Evolutionary conservation across 2,329 filamentous ascomycete species (phyloP).

Genomic region (Verticillium tricorpus): DNA sequence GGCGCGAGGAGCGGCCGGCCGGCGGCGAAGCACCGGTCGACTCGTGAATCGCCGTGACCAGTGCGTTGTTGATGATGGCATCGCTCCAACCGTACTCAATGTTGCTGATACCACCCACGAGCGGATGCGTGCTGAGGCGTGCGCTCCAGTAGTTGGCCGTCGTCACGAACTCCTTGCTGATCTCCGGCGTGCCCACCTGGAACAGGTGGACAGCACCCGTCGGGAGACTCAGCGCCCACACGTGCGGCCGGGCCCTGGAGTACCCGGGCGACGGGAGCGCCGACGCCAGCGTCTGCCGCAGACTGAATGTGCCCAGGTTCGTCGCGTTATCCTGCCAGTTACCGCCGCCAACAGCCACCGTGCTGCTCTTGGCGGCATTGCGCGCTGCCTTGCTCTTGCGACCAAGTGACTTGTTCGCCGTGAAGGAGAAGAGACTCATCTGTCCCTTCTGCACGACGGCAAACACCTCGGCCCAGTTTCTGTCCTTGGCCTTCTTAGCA

Average conservation of each 20-base stretch:
- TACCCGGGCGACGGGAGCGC: constrained; percentile 87
- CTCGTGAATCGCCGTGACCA: constrained; percentile 50
- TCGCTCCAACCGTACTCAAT: constrained; percentile 98
- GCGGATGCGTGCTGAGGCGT: constrained; percentile 84
- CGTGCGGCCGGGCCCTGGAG: constrained; percentile 82
- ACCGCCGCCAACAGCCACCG: constrained; percentile 80
- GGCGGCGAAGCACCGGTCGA: constrained; percentile 22
- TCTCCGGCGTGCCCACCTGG: constrained; percentile 92
- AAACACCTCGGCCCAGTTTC: constrained; percentile 93
- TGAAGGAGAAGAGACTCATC: constrained; percentile 92
- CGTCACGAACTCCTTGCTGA: constrained; percentile 88
- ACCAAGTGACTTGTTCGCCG: constrained; percentile 69
- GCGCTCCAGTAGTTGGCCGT: constrained; percentile 98
- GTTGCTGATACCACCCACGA: constrained; percentile 91
- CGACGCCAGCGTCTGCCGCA: constrained; percentile 89
- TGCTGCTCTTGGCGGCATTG: constrained; percentile 44
- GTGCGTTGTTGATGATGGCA: constrained; percentile 62
- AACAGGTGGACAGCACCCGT: constrained; percentile 97
- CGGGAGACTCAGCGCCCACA: constrained; percentile 89
- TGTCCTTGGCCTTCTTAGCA: constrained; percentile 88
- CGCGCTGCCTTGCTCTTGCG: constrained; percentile 55
- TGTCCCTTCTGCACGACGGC: constrained; percentile 94
- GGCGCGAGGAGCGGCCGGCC: constrained; percentile 34
- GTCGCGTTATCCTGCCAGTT: constrained; percentile 99
- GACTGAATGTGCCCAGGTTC: constrained; percentile 77